Conservation (phyloP, 768 basidiomycete species). For the Lentinula detonsa region DNA sequence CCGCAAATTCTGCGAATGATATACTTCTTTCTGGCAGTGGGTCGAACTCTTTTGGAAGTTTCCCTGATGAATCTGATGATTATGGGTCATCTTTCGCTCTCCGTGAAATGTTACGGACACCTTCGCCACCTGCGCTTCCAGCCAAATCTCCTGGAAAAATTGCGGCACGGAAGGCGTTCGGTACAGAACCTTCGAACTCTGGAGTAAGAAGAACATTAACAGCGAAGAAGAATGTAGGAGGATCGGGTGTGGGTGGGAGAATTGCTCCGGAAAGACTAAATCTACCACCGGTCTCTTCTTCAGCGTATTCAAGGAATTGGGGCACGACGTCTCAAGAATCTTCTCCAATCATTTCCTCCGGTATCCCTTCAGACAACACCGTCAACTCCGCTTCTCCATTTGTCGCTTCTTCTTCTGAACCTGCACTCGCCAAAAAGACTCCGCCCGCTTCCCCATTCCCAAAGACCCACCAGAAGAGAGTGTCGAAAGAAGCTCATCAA, state of each 20-base stretch:
- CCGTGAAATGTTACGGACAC: constrained; percentile 27
- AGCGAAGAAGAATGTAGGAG: neutral
- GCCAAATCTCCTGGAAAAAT: constrained; percentile 20
- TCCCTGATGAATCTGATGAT: constrained; percentile 14
- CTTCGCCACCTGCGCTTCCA: constrained; percentile 41
- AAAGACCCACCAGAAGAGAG: constrained; percentile 15
- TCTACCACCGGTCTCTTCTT: neutral
- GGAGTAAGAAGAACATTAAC: constrained; percentile 1
- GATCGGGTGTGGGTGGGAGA: neutral
- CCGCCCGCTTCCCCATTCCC: constrained; percentile 12
- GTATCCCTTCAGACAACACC: neutral
- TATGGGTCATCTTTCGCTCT: constrained; percentile 29
- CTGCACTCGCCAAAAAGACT: neutral
- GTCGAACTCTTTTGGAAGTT: neutral
- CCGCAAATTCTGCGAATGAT: neutral
- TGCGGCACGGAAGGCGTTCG: neutral
- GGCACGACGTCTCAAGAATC: neutral
- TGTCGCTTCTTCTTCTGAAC: neutral
- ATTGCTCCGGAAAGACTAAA: neutral
- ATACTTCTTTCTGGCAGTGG: neutral
- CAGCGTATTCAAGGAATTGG: neutral
- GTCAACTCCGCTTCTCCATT: neutral
- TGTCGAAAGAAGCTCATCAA: constrained; percentile 38
- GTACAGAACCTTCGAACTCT: constrained; percentile 4
- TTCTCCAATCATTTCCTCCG: neutral